A percentile compares a stretch with the other conserved stretches of the same genome.
Evolutionary conservation across 2,329 filamentous ascomycete genomes (phyloP).

Genomic region (Bipolaris victoriae): DNA sequence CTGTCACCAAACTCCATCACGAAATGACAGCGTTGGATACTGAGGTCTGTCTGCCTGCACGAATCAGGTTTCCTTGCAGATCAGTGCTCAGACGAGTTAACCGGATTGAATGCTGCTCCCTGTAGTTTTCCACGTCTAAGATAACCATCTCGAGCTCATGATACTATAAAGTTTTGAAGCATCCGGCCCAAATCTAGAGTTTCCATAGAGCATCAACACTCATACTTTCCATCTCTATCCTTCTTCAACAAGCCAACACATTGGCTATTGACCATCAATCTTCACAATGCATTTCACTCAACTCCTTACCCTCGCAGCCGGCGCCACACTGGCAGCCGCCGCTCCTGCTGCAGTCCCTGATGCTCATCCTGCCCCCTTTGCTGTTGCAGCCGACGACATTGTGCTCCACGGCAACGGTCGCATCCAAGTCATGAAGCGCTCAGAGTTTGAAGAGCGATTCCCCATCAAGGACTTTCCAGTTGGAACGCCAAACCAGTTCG

Average conservation of each 20-base stretch:
- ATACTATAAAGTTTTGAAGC: background rate
- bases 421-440: constrained; percentile 32
- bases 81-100: background rate
- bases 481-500: constrained; percentile 28
- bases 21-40: background rate
- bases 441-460: constrained; percentile 27
- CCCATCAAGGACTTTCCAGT: constrained; percentile 12
- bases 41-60: background rate
- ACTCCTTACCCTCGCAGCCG: constrained; percentile 22
- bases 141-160: background rate
- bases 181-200: constrained; percentile 1
- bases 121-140: background rate
- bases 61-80: background rate
- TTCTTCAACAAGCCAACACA: background rate
- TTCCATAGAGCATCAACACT: constrained; percentile 1
- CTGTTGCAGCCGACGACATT: constrained; percentile 31
- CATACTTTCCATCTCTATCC: background rate
- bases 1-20: background rate
- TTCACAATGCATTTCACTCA: constrained; percentile 28
- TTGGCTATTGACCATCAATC: constrained; percentile 1
- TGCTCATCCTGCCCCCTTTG: constrained; percentile 10
- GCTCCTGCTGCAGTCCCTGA: constrained; percentile 13
- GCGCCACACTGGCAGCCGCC: constrained; percentile 22
- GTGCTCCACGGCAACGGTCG: constrained; percentile 35
- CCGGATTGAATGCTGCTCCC: background rate